Evolutionary conservation across 1,284 basidiomycete species (phyloP).

Genomic region (Retiboletus flavoniger): DNA sequence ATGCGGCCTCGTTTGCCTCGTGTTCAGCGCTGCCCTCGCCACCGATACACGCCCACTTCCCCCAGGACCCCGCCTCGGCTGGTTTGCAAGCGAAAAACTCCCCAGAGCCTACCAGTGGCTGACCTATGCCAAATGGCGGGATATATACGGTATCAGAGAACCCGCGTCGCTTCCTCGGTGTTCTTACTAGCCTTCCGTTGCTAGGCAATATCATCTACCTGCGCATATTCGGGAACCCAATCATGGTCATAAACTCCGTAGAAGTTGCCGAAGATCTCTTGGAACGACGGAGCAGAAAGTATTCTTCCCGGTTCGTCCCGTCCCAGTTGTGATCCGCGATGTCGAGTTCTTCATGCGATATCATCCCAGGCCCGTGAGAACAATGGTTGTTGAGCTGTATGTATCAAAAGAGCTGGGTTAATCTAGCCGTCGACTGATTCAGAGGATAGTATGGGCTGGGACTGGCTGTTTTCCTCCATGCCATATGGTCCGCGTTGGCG

Average conservation of each 20-base stretch:
- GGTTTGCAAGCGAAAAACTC: slow-evolving; percentile 36
- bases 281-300: slow-evolving; percentile 44
- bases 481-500: slow-evolving; percentile 43
- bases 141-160: slow-evolving; percentile 41
- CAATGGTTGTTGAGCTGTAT: slow-evolving; percentile 49
- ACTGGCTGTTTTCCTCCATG: slow-evolving; percentile 49
- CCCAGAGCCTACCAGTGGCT: slow-evolving; percentile 47
- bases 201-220: slow-evolving; percentile 50
- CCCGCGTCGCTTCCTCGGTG: no score
- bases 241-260: slow-evolving; percentile 48
- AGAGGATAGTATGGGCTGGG: slow-evolving; percentile 45
- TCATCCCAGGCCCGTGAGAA: slow-evolving; percentile 31
- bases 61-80: slow-evolving; percentile 43
- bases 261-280: slow-evolving; percentile 44
- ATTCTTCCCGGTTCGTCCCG: slow-evolving; percentile 42
- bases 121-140: slow-evolving; percentile 47
- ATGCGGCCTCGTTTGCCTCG: slow-evolving; percentile 8
- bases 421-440: neutral
- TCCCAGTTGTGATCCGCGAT: neutral
- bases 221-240: slow-evolving; percentile 45
- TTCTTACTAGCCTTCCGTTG: slow-evolving; percentile 2
- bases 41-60: slow-evolving; percentile 31
- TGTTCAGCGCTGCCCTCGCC: slow-evolving; percentile 7
- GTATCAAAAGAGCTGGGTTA: slow-evolving; percentile 4
- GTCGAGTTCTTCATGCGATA: neutral